Evolutionary conservation across 2,329 filamentous ascomycete species (phyloP), one percentile per base, ranked within the genome.

Genomic region (Corinectria fuckeliana): DNA sequence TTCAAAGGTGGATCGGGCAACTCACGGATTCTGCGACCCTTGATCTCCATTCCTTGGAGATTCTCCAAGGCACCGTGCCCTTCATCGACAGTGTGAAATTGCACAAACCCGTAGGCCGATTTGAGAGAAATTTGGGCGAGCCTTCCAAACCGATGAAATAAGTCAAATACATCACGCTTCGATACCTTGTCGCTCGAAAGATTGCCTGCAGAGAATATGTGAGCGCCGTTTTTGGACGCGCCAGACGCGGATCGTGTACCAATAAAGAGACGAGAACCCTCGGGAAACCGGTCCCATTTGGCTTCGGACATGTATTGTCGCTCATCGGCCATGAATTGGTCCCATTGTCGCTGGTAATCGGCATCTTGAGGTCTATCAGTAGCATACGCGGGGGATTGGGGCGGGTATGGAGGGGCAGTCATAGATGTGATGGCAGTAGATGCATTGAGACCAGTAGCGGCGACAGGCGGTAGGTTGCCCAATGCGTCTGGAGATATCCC

Each of bases 81-180:
- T 71, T 94, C 89, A 2, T 85, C 82, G 4, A 88, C 80, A 26
- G 92, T 89, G 65, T 97, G 84, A 66, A 96, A 99, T 74, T 98
- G 95, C 32, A 98, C 93, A 73, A 98, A 99, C 1, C 95, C 95
- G 76, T 97, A 98, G 1, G 93, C 93, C 66, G 95, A 93, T 76
- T 98, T 98, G 69, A 98, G 92, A 1, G 93, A 96, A 60, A 98
- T 95, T 74, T 99, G 95, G 2, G 93, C 94, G 45, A 99, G 81
- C 61, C 89, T 89, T 53, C 95, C 95, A 73, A 92, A 93, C 57
- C 84, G 85, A 72, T 93, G 88, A 73, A 99, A 98, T 16, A 94
- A 84, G 72, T 96, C 90, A 77, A 97, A 98, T 8, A 98, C 88
- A 76, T 98, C 93, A 65, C 91, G 87, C 77, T 98, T 98, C 6